Evolutionary conservation across 768 basidiomycete genomes (phyloP).

Genomic region (Kondoa subrosea): DNA sequence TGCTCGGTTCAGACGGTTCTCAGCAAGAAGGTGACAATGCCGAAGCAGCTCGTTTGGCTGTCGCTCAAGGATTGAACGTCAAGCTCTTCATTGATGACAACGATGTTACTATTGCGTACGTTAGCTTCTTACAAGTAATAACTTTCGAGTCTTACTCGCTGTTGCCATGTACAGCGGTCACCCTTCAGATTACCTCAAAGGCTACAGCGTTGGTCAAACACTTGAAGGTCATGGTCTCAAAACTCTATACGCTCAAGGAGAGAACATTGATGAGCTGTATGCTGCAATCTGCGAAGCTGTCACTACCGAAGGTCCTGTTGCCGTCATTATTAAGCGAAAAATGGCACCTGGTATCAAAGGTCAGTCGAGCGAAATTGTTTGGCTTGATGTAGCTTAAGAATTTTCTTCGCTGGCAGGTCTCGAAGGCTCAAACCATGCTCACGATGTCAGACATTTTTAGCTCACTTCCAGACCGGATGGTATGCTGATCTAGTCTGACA

Average conservation of each 20-base stretch:
- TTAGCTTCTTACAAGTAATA: too few species aligned
- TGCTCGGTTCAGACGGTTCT: slow-evolving; percentile 73
- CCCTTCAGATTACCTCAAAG: slow-evolving; percentile 67
- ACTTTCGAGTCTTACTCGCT: too few species aligned
- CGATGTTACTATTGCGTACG: slow-evolving; percentile 62
- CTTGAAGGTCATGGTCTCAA: slow-evolving; percentile 67
- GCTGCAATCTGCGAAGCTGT: slow-evolving; percentile 44
- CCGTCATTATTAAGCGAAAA: slow-evolving; percentile 29
- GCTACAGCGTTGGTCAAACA: slow-evolving; percentile 54
- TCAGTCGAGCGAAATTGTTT: slow-evolving; percentile 34
- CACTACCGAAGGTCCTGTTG: slow-evolving; percentile 55
- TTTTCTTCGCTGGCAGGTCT: background rate
- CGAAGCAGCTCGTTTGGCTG: slow-evolving; percentile 71
- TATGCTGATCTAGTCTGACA: slow-evolving; percentile 1
- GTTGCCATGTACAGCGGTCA: slow-evolving; percentile 52
- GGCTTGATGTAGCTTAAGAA: background rate
- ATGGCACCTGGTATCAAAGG: slow-evolving; percentile 44
- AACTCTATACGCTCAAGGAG: slow-evolving; percentile 55
- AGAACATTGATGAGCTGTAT: slow-evolving; percentile 66
- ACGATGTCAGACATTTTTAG: slow-evolving; percentile 42
- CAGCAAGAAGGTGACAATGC: slow-evolving; percentile 86
- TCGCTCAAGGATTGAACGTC: slow-evolving; percentile 63
- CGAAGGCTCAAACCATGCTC: slow-evolving; percentile 41
- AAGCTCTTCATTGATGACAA: slow-evolving; percentile 80
- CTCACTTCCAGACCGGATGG: slow-evolving; percentile 9